These are phyloP conservation scores for Candida broadrunensis DNA, from an alignment of 805 yeast species.

Conservation along the genomic window DNA sequence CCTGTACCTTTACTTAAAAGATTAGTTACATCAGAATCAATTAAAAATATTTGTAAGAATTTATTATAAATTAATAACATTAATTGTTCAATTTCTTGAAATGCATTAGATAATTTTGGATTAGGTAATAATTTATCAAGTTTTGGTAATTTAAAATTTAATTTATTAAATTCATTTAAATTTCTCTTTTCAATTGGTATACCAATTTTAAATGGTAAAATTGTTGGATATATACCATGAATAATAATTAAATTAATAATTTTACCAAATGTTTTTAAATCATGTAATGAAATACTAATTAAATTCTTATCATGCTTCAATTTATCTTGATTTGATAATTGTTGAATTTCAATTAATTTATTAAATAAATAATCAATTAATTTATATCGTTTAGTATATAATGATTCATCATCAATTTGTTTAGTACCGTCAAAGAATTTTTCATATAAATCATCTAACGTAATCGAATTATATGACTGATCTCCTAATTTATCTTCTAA, in stretches of 20 bases:
- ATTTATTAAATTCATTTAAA: constrained; percentile 45
- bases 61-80: constrained; percentile 25
- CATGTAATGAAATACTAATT: constrained; percentile 76
- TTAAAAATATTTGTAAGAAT: constrained; percentile 32
- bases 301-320: constrained; percentile 24
- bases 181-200: constrained; percentile 62
- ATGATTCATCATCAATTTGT: background rate
- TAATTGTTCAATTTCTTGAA: constrained; percentile 14
- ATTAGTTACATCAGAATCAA: constrained; percentile 48
- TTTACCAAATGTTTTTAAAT: constrained; percentile 70
- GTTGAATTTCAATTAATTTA: constrained; percentile 38
- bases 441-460: constrained; percentile 13
- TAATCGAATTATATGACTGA: constrained; percentile 20
- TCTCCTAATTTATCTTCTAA: constrained; percentile 21
- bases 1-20: constrained; percentile 65
- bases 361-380: constrained; percentile 32
- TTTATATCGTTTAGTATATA: constrained; percentile 7
- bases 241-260: constrained; percentile 62
- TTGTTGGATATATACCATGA: constrained; percentile 67
- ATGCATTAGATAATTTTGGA: constrained; percentile 1
- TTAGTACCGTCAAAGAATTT: constrained; percentile 6
- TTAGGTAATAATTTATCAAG: constrained; percentile 14
- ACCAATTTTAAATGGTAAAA: constrained; percentile 53
- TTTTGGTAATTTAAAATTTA: constrained; percentile 16
- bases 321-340: constrained; percentile 17